A percentile compares a stretch with the other conserved stretches of the same genome.
Evolutionary conservation across 208 protist species (phyloP).

Genomic region (Leptomonas pyrrhocoris): DNA sequence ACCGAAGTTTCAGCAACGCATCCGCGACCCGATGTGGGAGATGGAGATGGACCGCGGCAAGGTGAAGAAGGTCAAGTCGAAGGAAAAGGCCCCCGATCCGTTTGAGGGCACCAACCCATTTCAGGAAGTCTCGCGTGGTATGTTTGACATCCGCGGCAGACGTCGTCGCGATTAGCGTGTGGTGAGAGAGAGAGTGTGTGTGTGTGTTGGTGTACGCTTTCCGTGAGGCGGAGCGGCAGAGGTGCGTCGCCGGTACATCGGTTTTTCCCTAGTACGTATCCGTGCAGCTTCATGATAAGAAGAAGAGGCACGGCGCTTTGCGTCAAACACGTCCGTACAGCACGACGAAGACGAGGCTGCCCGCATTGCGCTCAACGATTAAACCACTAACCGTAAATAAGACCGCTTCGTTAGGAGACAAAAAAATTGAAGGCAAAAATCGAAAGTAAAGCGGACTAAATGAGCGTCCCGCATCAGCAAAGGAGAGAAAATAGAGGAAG

Average conservation of each 20-base stretch:
- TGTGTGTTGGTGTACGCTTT: too few species aligned
- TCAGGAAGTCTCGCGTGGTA: constrained; percentile 39
- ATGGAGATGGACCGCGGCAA: constrained; percentile 87
- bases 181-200: not conserved
- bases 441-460: not conserved
- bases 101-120: constrained; percentile 50
- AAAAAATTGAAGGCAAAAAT: not conserved
- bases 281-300: too few species aligned
- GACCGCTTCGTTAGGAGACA: not conserved
- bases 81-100: constrained; percentile 30
- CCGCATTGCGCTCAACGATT: not conserved
- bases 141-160: constrained; percentile 50
- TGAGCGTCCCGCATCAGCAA: too few species aligned
- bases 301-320: not conserved
- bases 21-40: constrained; percentile 83
- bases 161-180: constrained; percentile 24
- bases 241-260: too few species aligned
- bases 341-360: not conserved
- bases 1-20: constrained; percentile 78
- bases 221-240: too few species aligned
- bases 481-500: too few species aligned
- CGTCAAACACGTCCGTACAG: not conserved
- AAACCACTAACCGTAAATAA: not conserved
- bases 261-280: not conserved
- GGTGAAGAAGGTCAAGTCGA: constrained; percentile 79